Evolutionary conservation across 306 rosid species (phyloP), one percentile per base, ranked within the genome.

Genomic region (Calophaca sinica): DNA sequence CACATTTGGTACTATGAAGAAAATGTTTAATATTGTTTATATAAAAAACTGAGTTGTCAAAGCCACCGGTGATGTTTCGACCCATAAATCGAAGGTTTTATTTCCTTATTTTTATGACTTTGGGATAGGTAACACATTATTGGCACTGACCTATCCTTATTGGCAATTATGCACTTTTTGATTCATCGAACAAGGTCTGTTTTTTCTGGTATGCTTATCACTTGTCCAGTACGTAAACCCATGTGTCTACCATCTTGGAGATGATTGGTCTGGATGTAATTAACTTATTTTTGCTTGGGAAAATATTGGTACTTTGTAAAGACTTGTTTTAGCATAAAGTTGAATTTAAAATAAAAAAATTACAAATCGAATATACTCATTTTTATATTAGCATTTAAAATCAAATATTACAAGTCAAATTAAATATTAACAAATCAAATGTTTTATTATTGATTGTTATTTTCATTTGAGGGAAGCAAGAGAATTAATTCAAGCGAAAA

Each of bases 141-240:
- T 15, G 61, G 8, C 44, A 5, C 50, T 64, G 50, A 75, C 12
- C 9, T 64, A 41, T 14, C 32, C 13, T 36, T 35, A 26, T n/a
- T 52, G 26, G 72, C 60, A 53, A 72, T 66, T 15, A 71, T 53
- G 29, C 11, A 9, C 13, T 20, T 31, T 41, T 65, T 54, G 48
- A 75, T 39, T 53, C 58, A 53, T 65, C 46, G 33, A 54, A 53
- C 55, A 4, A 11, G 36, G 13, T 63, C 41, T 62, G 8, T 62
- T 45, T 35, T 53, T 52, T 79, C 32, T 44, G 51, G 59, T 70
- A 28, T 78, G 72, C 55, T 39, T 72, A 36, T 48, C 72, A 51
- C 72, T 41, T 62, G 49, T 78, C 45, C 28, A 53, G 45, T 44
- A 49, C 71, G 28, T 78, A 29, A 51, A 62, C 28, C 49, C 61